A percentile compares a stretch with the other conserved stretches of the same genome.
Conservation (phyloP, 768 basidiomycete species). For the Paxillus involutus region DNA sequence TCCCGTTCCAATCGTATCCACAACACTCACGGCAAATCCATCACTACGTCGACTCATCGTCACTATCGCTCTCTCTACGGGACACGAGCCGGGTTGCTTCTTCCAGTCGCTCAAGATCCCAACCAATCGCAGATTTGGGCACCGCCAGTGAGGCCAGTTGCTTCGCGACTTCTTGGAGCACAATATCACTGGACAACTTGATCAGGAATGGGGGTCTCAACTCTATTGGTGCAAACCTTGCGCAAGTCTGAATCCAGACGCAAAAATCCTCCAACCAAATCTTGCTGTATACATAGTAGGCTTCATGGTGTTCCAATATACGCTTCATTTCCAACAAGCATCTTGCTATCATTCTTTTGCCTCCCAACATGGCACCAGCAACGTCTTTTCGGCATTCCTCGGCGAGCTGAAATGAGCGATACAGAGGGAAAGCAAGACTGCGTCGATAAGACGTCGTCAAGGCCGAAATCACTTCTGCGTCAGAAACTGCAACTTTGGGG, state of each 20-base stretch:
- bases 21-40: conserved; percentile 1
- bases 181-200: conserved; percentile 50
- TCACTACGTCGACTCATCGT: conserved; percentile 56
- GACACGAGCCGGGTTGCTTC: conserved; percentile 41
- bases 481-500: conserved; percentile 30
- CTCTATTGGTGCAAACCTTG: conserved; percentile 51
- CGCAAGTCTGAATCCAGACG: conserved; percentile 71
- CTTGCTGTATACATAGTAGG: conserved; percentile 87
- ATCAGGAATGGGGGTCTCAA: background rate
- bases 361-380: conserved; percentile 54
- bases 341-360: conserved; percentile 61
- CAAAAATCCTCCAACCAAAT: conserved; percentile 87
- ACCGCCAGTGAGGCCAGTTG: conserved; percentile 42
- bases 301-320: conserved; percentile 78
- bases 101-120: conserved; percentile 73
- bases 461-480: conserved; percentile 47
- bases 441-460: conserved; percentile 72
- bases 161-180: conserved; percentile 46
- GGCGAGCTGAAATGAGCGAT: conserved; percentile 74
- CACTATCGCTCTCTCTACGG: conserved; percentile 59
- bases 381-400: conserved; percentile 69
- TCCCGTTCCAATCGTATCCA: background rate
- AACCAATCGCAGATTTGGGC: conserved; percentile 58
- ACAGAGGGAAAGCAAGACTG: conserved; percentile 72
- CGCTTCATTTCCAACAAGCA: conserved; percentile 71